Base-by-base conservation (phyloP, 2,329 filamentous ascomycete species). In the Alternaria sp. region DNA sequence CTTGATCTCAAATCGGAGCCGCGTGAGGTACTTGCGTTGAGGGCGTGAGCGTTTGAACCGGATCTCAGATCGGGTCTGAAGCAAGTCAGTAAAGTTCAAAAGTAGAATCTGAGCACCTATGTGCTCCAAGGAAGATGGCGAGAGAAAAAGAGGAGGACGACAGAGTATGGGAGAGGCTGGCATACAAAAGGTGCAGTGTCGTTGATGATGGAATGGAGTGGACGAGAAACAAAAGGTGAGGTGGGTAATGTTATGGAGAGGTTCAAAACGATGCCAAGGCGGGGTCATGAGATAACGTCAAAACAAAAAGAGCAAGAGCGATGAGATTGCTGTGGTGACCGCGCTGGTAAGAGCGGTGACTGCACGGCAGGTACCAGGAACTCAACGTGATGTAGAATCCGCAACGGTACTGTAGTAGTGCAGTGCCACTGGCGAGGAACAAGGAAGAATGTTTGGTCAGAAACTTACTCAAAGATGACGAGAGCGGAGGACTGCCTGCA, bases 401-500 rank as follows among this genome's bases (percentile, higher is more conserved):
- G 44, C 32, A 51, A 22, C 34, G 38, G 36, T n/a, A 28, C 20
- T 42, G 43, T 42, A 24, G 36, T 32, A 30, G 28, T 32, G 51
- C 28, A 30, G 57, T 44, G 51, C n/a, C 55, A n/a, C 38, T 46
- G 34, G 51, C 18, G 26, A 41, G 48, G 18, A 57, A 34, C 24
- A 24, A 43, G n/a, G 4, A 5, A 51, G 49, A 14, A 16, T 49
- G 7, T 7, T 36, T 36, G 14, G 22, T n/a, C 24, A 14, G 12
- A 14, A n/a, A 60, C 65, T 63, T 62, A 68, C 64, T 54, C 51
- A 59, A 49, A 58, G 64, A 43, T 69, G 63, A 36, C 60, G 43
- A 57, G 58, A 52, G 61, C 52, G 56, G 51, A 54, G 42, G 36
- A 59, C 60, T 61, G 58, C 59, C 48, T 67, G 67, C 64, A 70